Evolutionary conservation across 768 basidiomycete genomes (phyloP), one percentile per base, ranked within the genome.

Genomic region (Tephrocybe sp.): DNA sequence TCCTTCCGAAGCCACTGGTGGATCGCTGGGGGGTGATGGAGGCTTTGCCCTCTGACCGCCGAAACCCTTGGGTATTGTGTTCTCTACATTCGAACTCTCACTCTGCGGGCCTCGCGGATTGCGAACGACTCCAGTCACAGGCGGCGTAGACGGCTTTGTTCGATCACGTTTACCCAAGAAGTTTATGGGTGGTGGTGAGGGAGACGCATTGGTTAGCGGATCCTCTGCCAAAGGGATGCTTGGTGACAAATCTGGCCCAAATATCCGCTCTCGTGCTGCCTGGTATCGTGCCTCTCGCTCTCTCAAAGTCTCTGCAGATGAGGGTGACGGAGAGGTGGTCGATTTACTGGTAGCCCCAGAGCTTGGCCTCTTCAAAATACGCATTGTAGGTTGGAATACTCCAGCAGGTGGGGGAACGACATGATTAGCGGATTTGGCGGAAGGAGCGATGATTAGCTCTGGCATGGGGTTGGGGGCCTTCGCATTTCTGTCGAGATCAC

Each of bases 261-360:
- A 91, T 46, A 91, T 90, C 17, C 89, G 76, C 48, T 84, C 80
- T 22, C 89, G 71, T 2, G 89, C 87, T 16, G 82, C 85, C 49
- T 84, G 78, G 63, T 91, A 91, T 48, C 82, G 77, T 14, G 80
- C 84, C 62, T 89, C 87, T 36, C 87, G 78, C 49, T 87, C 84
- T 31, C 81, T 76, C 3, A 87, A 68, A 3, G 78, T 67, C 39
- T 72, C 72, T 6, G 58, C 59, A 11, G 55, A 57, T 3, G 65
- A 54, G 11, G 62, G 55, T 1, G 60, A 34, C 19, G 62, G 59
- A 12, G 71, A 53, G 10, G 64, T 59, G 36, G 70, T 52, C 26
- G 69, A 47, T 2, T 67, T 57, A n/a, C 63, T 58, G 6, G 36
- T 54, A 0, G 53, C 51, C 16, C 63, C 62, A 3, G 80, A 69